Base-by-base conservation (phyloP, 1,139 yeast genomes). In the Hemisphaericaspora lyxosophila region DNA sequence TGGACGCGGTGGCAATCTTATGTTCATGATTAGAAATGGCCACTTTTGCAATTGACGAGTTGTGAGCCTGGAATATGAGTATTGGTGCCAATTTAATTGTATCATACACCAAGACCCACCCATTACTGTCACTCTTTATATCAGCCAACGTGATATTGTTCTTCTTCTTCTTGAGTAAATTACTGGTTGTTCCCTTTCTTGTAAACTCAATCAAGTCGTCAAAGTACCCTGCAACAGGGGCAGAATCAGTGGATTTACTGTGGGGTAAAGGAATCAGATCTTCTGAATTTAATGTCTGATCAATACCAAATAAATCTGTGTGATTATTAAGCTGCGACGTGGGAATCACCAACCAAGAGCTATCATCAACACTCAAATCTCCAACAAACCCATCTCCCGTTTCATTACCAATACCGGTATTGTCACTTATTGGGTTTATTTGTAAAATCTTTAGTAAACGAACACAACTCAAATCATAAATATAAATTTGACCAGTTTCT, bases 391-490 rank as follows among this genome's bases (percentile, higher is more conserved):
- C 41, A 39, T 50, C 20, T 8, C 11, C 11, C 4, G 14, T 18
- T 62, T 71, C 40, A 39, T 49, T 20, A 54, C 60, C 38, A 57
- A 64, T 33, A 16, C 41, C 28, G 17, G 36, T 14, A 3, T 32
- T 24, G 18, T 43, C 43, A 11, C 39, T 40, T 1, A 42, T 42
- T 9, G 68, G 55, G 4, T 70, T 67, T 3, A 73, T 63, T 39
- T 79, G 86, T 36, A 84, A 70, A 1, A 85, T 80, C 52, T 82
- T 85, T 23, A 83, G 55, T 18, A 83, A 65, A 46, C 83, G 72
- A 67, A 85, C 82, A 50, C 85, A 82, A 46, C 85, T 80, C 46
- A 85, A 75, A 55, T 85, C 92, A 54, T 85, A 85, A 18, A 84
- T 70, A 51, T 78, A 82, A 8, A 85, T 75, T 46, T 83, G 85